Conservation (phyloP, 2,329 filamentous ascomycete genomes). For the Venturia asperata region DNA sequence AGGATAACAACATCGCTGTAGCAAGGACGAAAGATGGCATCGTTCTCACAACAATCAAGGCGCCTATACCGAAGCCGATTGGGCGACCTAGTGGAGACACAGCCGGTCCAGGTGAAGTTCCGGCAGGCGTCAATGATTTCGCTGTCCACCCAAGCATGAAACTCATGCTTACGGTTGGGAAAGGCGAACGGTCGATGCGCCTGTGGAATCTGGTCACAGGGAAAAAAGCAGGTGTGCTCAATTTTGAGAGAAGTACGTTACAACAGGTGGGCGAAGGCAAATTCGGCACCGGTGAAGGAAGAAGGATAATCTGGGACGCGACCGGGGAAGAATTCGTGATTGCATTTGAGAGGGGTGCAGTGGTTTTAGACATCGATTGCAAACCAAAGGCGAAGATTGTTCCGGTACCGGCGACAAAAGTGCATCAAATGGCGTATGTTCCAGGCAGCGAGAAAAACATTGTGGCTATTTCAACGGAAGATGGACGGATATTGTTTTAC, state of each 20-base stretch:
- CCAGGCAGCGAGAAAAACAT: conserved; percentile 37
- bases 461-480: conserved; percentile 78
- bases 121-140: conserved; percentile 89
- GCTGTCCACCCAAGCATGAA: conserved; percentile 95
- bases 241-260: conserved; percentile 69
- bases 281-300: conserved; percentile 73
- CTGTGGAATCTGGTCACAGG: conserved; percentile 96
- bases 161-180: conserved; percentile 87
- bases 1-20: conserved; percentile 87
- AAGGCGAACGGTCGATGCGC: conserved; percentile 83
- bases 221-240: conserved; percentile 88
- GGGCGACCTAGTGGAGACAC: conserved; percentile 87
- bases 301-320: conserved; percentile 72
- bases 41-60: conserved; percentile 79
- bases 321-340: conserved; percentile 79
- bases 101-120: conserved; percentile 69
- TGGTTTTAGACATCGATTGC: conserved; percentile 85
- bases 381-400: conserved; percentile 68
- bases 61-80: conserved; percentile 70
- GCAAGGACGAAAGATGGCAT: conserved; percentile 85
- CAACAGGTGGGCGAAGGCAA: conserved; percentile 68
- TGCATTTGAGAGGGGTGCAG: conserved; percentile 74
- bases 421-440: conserved; percentile 76
- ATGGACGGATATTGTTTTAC: conserved; percentile 80
- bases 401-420: conserved; percentile 62